phyloP scores from a whole-genome alignment of 1,284 basidiomycete genomes.

The Ceratobasidium sp. region DNA sequence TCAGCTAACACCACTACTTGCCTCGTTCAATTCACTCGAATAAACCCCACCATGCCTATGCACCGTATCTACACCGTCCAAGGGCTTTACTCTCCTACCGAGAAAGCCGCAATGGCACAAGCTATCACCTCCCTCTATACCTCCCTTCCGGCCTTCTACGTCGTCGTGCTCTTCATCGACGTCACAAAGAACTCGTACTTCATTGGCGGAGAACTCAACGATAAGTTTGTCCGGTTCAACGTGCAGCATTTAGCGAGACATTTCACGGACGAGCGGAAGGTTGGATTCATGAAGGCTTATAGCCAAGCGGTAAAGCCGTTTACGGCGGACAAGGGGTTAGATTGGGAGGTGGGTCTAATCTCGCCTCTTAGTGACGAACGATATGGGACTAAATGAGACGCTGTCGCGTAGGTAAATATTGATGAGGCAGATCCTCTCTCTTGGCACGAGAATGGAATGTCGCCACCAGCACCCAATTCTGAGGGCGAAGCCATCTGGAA shows the following conservation, averaged over 20 bases:
- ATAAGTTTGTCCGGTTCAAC: slow-evolving; percentile 24
- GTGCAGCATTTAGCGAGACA: slow-evolving; percentile 33
- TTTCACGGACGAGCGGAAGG: slow-evolving; percentile 14
- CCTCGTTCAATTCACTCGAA: neutral
- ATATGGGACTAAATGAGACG: no score
- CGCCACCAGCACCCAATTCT: slow-evolving; percentile 11
- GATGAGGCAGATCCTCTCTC: slow-evolving; percentile 32
- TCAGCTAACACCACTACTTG: neutral
- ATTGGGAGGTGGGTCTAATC: slow-evolving; percentile 32
- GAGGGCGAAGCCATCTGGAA: slow-evolving; percentile 14
- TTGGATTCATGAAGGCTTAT: slow-evolving; percentile 24
- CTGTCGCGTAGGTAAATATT: slow-evolving; percentile 13
- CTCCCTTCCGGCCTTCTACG: slow-evolving; percentile 26
- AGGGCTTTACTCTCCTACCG: slow-evolving; percentile 11
- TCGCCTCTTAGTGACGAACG: no score
- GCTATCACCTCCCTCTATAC: slow-evolving; percentile 18
- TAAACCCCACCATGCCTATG: slow-evolving; percentile 28
- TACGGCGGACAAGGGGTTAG: slow-evolving; percentile 26
- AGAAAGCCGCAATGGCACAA: slow-evolving; percentile 16
- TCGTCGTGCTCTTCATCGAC: slow-evolving; percentile 28
- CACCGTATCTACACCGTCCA: slow-evolving; percentile 36
- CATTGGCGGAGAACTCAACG: slow-evolving; percentile 23
- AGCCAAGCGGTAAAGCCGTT: slow-evolving; percentile 16
- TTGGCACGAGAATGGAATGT: slow-evolving; percentile 40
- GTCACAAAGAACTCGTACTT: slow-evolving; percentile 15